Evolutionary conservation across 2,329 filamentous ascomycete species (phyloP).

Genomic region (Xylariaceae sp.): DNA sequence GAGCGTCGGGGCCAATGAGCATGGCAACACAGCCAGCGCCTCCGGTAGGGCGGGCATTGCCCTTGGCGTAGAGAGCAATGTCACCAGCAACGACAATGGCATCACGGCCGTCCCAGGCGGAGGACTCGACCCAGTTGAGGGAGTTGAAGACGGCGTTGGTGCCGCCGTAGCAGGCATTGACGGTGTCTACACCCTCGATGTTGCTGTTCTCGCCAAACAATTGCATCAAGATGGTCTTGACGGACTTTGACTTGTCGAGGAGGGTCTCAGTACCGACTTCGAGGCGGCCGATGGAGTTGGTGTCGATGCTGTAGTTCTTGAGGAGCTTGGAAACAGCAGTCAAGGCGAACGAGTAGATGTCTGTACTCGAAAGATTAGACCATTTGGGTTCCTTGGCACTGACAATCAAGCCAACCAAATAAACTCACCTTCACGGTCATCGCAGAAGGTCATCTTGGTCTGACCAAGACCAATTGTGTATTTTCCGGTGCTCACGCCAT

Average conservation of each 20-base stretch:
- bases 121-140: constrained; percentile 83
- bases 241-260: constrained; percentile 86
- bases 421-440: constrained; percentile 75
- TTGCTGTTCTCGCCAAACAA: constrained; percentile 80
- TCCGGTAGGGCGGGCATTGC: constrained; percentile 74
- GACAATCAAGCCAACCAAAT: constrained; percentile 2
- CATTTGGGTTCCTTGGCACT: constrained; percentile 6
- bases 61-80: constrained; percentile 83
- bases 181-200: constrained; percentile 76
- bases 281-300: constrained; percentile 71
- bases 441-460: constrained; percentile 90
- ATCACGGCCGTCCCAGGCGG: constrained; percentile 79
- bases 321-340: constrained; percentile 75
- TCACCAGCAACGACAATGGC: constrained; percentile 77
- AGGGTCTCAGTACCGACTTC: constrained; percentile 85
- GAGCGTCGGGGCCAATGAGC: constrained; percentile 74
- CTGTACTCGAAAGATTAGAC: too few species aligned
- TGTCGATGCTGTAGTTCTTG: constrained; percentile 78
- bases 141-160: constrained; percentile 82
- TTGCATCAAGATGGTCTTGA: constrained; percentile 86
- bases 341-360: constrained; percentile 83
- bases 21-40: constrained; percentile 76
- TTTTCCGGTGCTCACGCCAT: constrained; percentile 77
- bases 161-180: constrained; percentile 84
- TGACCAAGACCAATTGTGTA: constrained; percentile 90